Conservation (phyloP, 805 yeast genomes). For the Ogataea philodendri region DNA sequence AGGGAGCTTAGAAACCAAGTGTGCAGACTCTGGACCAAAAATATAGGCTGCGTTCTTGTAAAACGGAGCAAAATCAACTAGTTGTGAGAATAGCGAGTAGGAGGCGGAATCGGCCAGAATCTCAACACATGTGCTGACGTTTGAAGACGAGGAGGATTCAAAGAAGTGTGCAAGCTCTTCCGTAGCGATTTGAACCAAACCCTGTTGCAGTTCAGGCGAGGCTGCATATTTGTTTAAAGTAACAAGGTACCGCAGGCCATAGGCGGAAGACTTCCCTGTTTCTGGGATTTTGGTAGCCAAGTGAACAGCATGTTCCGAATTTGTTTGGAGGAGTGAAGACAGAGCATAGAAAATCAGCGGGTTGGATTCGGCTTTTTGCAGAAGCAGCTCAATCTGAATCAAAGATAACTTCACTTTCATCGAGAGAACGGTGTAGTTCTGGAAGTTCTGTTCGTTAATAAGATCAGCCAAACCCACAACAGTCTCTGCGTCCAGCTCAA, state of each 20-base stretch:
- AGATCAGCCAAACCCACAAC: slow-evolving; percentile 5
- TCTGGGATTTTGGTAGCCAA: background rate
- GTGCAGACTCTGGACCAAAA: slow-evolving; percentile 28
- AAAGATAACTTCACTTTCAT: background rate
- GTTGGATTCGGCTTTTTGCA: slow-evolving; percentile 1
- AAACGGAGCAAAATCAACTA: slow-evolving; percentile 30
- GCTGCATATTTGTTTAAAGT: slow-evolving; percentile 1
- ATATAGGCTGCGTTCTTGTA: slow-evolving; percentile 32
- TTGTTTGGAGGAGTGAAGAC: slow-evolving; percentile 1
- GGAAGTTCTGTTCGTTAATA: background rate
- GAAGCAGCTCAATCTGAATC: slow-evolving; percentile 1
- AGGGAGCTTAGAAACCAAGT: slow-evolving; percentile 7
- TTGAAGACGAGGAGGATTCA: slow-evolving; percentile 1
- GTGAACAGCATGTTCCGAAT: slow-evolving; percentile 1
- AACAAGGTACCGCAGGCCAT: slow-evolving; percentile 7
- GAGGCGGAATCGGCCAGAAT: slow-evolving; percentile 2
- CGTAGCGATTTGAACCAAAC: no score
- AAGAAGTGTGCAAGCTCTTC: no score
- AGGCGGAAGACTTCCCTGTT: background rate
- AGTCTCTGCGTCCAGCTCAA: slow-evolving; percentile 2
- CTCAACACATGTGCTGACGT: slow-evolving; percentile 2
- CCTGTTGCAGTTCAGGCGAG: no score
- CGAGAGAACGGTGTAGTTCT: background rate
- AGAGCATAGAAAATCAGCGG: slow-evolving; percentile 1
- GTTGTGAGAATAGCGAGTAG: slow-evolving; percentile 5